Evolutionary conservation across 495 filamentous ascomycete species (phyloP).

Genomic region (Neurospora intermedia): DNA sequence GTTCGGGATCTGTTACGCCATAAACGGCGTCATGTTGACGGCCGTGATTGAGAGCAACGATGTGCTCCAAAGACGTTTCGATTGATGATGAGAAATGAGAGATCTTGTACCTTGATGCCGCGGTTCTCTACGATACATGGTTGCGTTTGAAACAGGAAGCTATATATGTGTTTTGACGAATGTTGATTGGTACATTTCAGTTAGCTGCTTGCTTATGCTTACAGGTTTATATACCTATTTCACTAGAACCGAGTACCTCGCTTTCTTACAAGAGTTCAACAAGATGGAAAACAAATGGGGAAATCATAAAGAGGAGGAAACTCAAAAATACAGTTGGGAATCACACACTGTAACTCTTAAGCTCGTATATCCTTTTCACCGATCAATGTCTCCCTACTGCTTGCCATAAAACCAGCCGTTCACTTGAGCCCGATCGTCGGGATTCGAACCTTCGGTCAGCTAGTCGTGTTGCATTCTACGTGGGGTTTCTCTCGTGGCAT

Average conservation of each 20-base stretch:
- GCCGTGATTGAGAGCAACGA: neutral
- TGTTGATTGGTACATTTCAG: neutral
- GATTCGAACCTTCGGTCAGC: neutral
- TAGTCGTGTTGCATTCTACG: neutral
- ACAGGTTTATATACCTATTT: too few relatives aligned
- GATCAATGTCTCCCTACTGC: neutral
- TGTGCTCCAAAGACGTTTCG: neutral
- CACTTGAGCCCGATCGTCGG: neutral
- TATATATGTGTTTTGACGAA: neutral
- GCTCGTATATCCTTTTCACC: neutral
- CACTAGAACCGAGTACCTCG: too few relatives aligned
- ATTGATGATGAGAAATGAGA: too few relatives aligned
- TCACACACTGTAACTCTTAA: too few relatives aligned
- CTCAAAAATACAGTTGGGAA: too few relatives aligned
- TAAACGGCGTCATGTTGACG: neutral
- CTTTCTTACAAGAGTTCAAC: too few relatives aligned
- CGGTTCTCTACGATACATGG: neutral
- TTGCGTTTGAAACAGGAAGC: neutral
- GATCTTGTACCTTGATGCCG: neutral
- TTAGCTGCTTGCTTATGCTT: neutral
- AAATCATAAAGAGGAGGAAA: too few relatives aligned
- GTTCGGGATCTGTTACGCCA: neutral
- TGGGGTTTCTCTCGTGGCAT: neutral
- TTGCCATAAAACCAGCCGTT: neutral
- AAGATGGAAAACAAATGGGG: too few relatives aligned